A percentile compares a stretch with the other conserved stretches of the same genome.
Conservation (phyloP, 2,329 filamentous ascomycete genomes). For the Cephalotrichum gorgonifer region DNA sequence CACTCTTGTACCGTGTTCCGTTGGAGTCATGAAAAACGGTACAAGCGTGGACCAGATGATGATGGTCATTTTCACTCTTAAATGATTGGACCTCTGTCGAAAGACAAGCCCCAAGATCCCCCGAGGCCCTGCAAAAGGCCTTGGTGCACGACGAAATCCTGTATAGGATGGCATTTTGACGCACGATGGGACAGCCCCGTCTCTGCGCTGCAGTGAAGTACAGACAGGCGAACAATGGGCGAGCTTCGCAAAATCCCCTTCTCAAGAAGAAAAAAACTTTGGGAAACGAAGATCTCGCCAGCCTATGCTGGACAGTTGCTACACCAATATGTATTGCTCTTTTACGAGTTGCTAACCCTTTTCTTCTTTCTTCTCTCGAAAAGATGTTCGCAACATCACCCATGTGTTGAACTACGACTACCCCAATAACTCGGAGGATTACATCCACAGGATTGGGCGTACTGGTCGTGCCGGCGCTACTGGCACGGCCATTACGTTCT, state of each 20-base stretch:
- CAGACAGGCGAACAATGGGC: constrained; percentile 20
- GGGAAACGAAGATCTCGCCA: constrained; percentile 10
- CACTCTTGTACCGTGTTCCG: constrained; percentile 55
- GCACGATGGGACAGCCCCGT: constrained; percentile 50
- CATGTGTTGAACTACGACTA: constrained; percentile 99
- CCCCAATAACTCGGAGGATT: constrained; percentile 98
- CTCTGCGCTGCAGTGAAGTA: constrained; percentile 42
- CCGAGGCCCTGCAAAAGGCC: constrained; percentile 46
- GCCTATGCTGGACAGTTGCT: constrained; percentile 53
- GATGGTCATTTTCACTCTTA: constrained; percentile 26
- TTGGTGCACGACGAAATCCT: constrained; percentile 40
- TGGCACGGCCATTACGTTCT: constrained; percentile 95
- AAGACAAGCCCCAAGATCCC: constrained; percentile 34
- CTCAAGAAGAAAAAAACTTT: no score
- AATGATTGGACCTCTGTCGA: constrained; percentile 5
- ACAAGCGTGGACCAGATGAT: constrained; percentile 66
- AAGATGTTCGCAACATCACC: constrained; percentile 99
- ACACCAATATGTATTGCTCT: constrained; percentile 30
- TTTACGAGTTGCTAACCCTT: constrained; percentile 61
- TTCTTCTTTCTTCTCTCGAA: constrained; percentile 31
- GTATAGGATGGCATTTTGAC: constrained; percentile 43
- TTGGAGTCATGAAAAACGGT: constrained; percentile 23
- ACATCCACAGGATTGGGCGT: constrained; percentile 93
- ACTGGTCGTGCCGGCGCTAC: constrained; percentile 90
- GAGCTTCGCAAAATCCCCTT: constrained; percentile 8